Evolutionary conservation across 1,139 yeast species (phyloP).

Genomic region (Geotrichum australiense): DNA sequence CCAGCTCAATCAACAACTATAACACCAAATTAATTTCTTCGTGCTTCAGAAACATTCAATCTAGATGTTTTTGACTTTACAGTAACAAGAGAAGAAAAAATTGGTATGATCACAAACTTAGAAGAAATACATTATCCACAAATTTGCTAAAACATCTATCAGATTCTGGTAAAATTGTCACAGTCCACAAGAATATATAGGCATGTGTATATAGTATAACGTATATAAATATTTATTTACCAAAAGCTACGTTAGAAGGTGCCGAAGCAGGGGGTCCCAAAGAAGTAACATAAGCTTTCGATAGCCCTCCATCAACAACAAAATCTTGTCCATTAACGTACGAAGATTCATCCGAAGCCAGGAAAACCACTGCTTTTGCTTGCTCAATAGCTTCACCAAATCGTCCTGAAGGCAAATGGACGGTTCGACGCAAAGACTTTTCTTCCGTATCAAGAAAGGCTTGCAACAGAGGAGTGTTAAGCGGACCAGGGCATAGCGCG

Average conservation of each 20-base stretch:
- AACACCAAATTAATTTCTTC: too few species aligned
- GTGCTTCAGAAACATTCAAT: too few species aligned
- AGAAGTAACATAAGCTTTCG: constrained; percentile 31
- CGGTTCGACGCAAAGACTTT: constrained; percentile 39
- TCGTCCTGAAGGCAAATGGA: constrained; percentile 48
- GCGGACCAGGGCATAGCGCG: constrained; percentile 62
- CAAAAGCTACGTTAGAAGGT: constrained; percentile 30
- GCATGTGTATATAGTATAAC: too few species aligned
- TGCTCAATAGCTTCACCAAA: constrained; percentile 60
- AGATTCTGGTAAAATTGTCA: too few species aligned
- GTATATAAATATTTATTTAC: too few species aligned
- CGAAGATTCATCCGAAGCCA: constrained; percentile 68
- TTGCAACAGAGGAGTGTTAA: constrained; percentile 50
- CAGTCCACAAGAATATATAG: too few species aligned
- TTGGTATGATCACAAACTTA: too few species aligned
- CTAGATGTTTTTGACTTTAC: too few species aligned
- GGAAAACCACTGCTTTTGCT: constrained; percentile 73
- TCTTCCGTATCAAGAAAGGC: constrained; percentile 39
- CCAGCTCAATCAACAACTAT: too few species aligned
- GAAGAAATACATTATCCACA: too few species aligned
- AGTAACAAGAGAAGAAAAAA: too few species aligned
- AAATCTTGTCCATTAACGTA: constrained; percentile 80
- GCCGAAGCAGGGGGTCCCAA: constrained; percentile 25
- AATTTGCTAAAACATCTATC: too few species aligned
- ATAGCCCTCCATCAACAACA: constrained; percentile 72